phyloP scores from a whole-genome alignment of 164 flowering plant species.

The Liriodendron chinense region DNA sequence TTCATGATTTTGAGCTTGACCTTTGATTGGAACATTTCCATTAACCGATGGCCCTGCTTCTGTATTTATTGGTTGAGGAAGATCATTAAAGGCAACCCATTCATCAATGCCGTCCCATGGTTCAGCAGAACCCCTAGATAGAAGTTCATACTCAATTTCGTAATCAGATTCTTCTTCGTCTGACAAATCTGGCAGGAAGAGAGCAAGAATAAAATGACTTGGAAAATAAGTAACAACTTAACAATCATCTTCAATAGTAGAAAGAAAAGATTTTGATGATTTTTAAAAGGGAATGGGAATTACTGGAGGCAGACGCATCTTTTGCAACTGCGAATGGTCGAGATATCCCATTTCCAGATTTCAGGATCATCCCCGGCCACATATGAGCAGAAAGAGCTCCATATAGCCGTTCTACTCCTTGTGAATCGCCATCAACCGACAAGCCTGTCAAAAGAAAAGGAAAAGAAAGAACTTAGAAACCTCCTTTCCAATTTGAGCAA shows the following conservation, averaged over 20 bases:
- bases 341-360: constrained; percentile 56
- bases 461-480: neutral
- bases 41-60: constrained; percentile 1
- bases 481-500: neutral
- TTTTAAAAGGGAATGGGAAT: neutral
- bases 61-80: constrained; percentile 6
- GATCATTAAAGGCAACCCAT: constrained; percentile 57
- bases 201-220: neutral
- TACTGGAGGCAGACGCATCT: constrained; percentile 15
- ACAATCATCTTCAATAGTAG: neutral
- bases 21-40: constrained; percentile 14
- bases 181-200: constrained; percentile 51
- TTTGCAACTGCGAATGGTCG: constrained; percentile 47
- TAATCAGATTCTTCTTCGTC: constrained; percentile 84
- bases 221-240: neutral
- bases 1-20: constrained; percentile 9
- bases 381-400: constrained; percentile 94
- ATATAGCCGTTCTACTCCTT: constrained; percentile 77
- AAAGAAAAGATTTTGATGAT: neutral
- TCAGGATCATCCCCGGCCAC: constrained; percentile 95
- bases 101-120: constrained; percentile 67
- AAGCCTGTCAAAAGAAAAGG: constrained; percentile 50
- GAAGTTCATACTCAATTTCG: constrained; percentile 74
- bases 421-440: constrained; percentile 86
- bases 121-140: constrained; percentile 82